Evolutionary conservation across 1,284 basidiomycete genomes (phyloP).

Genomic region (Ganoderma sinense): DNA sequence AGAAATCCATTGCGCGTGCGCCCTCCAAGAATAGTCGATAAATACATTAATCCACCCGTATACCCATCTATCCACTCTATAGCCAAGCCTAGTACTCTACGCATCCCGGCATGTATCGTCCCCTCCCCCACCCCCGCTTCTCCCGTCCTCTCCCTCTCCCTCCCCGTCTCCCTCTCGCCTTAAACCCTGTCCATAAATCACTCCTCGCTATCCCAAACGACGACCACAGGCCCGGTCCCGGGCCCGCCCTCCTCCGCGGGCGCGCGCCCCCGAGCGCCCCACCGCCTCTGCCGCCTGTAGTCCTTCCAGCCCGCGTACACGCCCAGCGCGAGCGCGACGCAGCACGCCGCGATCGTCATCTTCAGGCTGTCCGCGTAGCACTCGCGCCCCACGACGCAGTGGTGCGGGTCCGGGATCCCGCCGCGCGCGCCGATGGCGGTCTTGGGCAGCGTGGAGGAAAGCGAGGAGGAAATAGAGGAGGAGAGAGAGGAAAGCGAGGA

Average conservation of each 20-base stretch:
- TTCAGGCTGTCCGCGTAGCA: slow-evolving; percentile 63
- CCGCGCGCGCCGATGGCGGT: slow-evolving; percentile 26
- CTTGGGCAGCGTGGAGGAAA: background rate
- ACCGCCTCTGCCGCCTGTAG: slow-evolving; percentile 36
- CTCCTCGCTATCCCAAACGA: slow-evolving; percentile 40
- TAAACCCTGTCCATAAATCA: slow-evolving; percentile 6
- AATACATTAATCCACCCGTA: background rate
- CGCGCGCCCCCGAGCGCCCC: too few relatives aligned
- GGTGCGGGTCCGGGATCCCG: slow-evolving; percentile 43
- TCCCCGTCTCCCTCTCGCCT: too few relatives aligned
- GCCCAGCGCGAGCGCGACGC: slow-evolving; percentile 54
- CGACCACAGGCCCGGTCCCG: slow-evolving; percentile 20
- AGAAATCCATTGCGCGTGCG: background rate
- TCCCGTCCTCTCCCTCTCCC: too few relatives aligned
- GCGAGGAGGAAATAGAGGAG: slow-evolving; percentile 3
- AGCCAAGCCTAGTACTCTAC: background rate
- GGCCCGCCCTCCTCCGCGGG: slow-evolving; percentile 6
- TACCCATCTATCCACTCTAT: background rate
- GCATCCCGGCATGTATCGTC: too few relatives aligned
- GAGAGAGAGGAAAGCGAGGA: slow-evolving; percentile 8
- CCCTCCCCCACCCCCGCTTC: too few relatives aligned
- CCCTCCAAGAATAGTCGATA: background rate
- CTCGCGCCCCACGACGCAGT: slow-evolving; percentile 56
- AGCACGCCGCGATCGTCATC: slow-evolving; percentile 56
- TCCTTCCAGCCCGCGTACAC: slow-evolving; percentile 60